Conservation (phyloP, 805 yeast genomes). For the Starmerella davenportii region DNA sequence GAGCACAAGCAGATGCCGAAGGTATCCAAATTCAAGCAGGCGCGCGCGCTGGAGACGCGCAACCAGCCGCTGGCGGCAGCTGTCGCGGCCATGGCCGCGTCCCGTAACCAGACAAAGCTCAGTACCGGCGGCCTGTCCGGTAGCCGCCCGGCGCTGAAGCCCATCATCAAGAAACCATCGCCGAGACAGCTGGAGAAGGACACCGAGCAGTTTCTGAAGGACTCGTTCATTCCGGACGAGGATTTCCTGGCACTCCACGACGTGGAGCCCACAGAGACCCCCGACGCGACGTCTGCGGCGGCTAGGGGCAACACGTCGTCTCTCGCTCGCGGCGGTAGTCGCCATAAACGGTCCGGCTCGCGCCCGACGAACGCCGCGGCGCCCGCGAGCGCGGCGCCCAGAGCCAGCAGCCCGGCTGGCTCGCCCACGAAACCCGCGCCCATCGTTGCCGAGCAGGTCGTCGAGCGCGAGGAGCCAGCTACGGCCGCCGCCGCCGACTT, state of each 20-base stretch:
- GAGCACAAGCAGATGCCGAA: neutral
- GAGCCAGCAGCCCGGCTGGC: neutral
- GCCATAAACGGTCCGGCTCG: neutral
- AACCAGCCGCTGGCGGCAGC: slow-evolving; percentile 2
- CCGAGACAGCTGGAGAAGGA: slow-evolving; percentile 1
- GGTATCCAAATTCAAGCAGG: neutral
- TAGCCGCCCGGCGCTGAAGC: slow-evolving; percentile 2
- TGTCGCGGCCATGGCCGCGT: neutral
- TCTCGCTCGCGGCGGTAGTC: neutral
- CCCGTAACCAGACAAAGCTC: too few species aligned
- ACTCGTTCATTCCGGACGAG: slow-evolving; percentile 16
- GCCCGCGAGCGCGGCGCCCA: neutral
- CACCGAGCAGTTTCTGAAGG: slow-evolving; percentile 12
- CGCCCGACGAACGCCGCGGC: neutral
- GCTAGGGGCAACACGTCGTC: too few species aligned
- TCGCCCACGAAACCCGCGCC: neutral
- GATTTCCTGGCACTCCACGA: slow-evolving; percentile 15
- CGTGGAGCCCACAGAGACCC: neutral
- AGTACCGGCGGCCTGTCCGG: too few species aligned
- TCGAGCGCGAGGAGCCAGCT: neutral
- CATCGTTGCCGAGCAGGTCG: neutral
- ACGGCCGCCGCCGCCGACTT: neutral
- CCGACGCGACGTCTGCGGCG: neutral
- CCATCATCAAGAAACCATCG: neutral
- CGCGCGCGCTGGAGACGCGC: neutral